A percentile compares a stretch with the other conserved stretches of the same genome.
These are phyloP conservation scores for Pythium coloratum DNA, from an alignment of 352 stramenopile genomes.

Conservation along the genomic window DNA sequence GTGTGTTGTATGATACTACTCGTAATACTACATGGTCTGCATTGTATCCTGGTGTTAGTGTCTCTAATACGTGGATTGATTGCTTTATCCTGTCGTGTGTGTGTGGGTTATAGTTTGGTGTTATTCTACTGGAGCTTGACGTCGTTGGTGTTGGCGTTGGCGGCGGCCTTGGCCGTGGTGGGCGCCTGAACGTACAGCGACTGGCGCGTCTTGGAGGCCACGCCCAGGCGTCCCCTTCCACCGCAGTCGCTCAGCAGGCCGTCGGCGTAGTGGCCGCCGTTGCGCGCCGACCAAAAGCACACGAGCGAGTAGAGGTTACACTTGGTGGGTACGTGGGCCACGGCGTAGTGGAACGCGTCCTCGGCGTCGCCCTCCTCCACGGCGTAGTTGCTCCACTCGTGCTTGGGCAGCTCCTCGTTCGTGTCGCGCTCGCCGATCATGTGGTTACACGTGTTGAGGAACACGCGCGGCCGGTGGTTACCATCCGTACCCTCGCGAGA, in stretches of 20 bases:
- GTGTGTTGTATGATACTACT: not conserved
- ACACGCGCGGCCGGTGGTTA: conserved; percentile 63
- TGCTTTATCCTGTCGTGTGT: not conserved
- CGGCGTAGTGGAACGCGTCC: conserved; percentile 76
- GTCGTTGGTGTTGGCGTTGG: not conserved
- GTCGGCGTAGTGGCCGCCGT: conserved; percentile 45
- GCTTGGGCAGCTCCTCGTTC: conserved; percentile 69
- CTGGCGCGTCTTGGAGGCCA: conserved; percentile 52
- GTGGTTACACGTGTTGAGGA: conserved; percentile 90
- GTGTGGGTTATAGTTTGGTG: not conserved
- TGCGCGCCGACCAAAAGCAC: conserved; percentile 74
- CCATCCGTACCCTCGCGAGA: conserved; percentile 25
- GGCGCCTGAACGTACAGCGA: conserved; percentile 57
- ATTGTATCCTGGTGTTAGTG: not conserved
- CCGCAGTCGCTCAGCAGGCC: conserved; percentile 45
- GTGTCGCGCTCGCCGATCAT: conserved; percentile 88
- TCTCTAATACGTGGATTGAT: not conserved
- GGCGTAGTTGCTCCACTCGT: conserved; percentile 83
- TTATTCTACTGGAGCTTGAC: conserved; percentile 9
- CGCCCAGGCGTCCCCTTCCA: conserved; percentile 58
- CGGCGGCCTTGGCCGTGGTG: conserved; percentile 22
- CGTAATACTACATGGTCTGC: not conserved
- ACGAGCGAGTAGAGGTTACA: conserved; percentile 86
- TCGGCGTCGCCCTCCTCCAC: conserved; percentile 68
- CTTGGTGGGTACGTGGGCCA: conserved; percentile 84